Evolutionary conservation across 768 basidiomycete species (phyloP).

Genomic region (Leucocoprinus leucothites): DNA sequence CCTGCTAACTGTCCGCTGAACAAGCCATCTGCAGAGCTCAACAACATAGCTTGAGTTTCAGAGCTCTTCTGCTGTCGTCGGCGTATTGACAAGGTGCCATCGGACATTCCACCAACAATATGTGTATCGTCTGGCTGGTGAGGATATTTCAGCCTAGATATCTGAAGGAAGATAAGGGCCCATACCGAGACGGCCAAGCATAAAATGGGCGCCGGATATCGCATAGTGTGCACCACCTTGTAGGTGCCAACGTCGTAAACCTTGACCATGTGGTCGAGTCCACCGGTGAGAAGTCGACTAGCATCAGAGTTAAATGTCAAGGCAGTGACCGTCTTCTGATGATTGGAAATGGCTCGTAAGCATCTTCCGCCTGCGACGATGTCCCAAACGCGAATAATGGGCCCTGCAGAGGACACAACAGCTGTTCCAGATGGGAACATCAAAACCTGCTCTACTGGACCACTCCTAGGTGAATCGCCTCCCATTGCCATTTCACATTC

Average conservation of each 20-base stretch:
- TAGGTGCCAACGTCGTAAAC: slow-evolving; percentile 94
- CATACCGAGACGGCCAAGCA: slow-evolving; percentile 86
- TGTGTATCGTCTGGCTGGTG: slow-evolving; percentile 92
- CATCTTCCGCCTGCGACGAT: slow-evolving; percentile 88
- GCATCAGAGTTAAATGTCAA: slow-evolving; percentile 77
- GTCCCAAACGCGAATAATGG: slow-evolving; percentile 95
- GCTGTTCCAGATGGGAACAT: slow-evolving; percentile 90
- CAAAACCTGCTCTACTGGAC: slow-evolving; percentile 89
- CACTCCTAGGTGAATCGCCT: slow-evolving; percentile 29
- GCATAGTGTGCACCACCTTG: slow-evolving; percentile 97
- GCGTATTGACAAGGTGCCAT: slow-evolving; percentile 96
- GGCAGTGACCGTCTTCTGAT: slow-evolving; percentile 96
- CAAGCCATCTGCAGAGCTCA: slow-evolving; percentile 9
- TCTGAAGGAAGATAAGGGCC: slow-evolving; percentile 23
- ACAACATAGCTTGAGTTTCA: slow-evolving; percentile 40
- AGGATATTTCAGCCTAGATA: slow-evolving; percentile 10
- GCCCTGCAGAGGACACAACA: slow-evolving; percentile 84
- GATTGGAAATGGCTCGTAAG: slow-evolving; percentile 89
- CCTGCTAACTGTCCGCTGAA: slow-evolving; percentile 6
- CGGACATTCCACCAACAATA: slow-evolving; percentile 95
- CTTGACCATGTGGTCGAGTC: slow-evolving; percentile 97
- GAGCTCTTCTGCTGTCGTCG: slow-evolving; percentile 75
- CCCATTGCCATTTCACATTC: slow-evolving; percentile 84
- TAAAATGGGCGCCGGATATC: slow-evolving; percentile 90
- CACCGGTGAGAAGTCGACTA: slow-evolving; percentile 81